phyloP scores from a whole-genome alignment of 257 asterid species.

The Nicotiana knightiana region DNA sequence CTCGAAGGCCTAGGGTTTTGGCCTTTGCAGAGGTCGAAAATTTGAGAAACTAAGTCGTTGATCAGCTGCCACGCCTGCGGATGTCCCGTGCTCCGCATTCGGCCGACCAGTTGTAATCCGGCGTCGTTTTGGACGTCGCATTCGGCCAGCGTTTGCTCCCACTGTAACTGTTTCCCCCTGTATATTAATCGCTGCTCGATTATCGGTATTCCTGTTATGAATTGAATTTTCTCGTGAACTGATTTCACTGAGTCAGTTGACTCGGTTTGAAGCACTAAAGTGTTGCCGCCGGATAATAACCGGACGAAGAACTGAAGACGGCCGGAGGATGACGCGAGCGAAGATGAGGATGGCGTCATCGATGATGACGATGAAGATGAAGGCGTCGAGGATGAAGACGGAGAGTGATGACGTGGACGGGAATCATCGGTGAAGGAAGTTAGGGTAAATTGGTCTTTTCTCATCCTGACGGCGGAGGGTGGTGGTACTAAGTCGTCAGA shows the following conservation, averaged over 20 bases:
- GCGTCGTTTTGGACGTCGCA: slow-evolving; percentile 63
- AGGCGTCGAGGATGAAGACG: slow-evolving; percentile 15
- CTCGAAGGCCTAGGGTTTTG: slow-evolving; percentile 8
- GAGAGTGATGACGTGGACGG: slow-evolving; percentile 14
- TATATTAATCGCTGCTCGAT: slow-evolving; percentile 67
- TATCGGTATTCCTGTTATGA: slow-evolving; percentile 51
- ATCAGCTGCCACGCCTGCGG: slow-evolving; percentile 81
- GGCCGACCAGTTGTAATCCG: slow-evolving; percentile 51
- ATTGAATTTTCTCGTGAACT: slow-evolving; percentile 47
- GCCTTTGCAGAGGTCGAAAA: slow-evolving; percentile 38
- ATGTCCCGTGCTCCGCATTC: slow-evolving; percentile 73
- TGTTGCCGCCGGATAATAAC: slow-evolving; percentile 40
- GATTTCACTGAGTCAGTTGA: slow-evolving; percentile 47
- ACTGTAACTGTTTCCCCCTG: slow-evolving; percentile 71
- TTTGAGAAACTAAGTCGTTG: slow-evolving; percentile 41
- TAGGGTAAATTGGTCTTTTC: slow-evolving; percentile 49
- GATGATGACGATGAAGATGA: background rate
- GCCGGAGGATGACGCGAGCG: background rate
- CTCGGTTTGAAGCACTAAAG: slow-evolving; percentile 55
- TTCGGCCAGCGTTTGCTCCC: slow-evolving; percentile 53
- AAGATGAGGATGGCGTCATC: background rate
- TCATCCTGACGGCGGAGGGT: slow-evolving; percentile 36
- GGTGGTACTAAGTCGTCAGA: slow-evolving; percentile 20
- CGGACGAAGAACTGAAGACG: slow-evolving; percentile 84
- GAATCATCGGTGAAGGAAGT: slow-evolving; percentile 29